These are phyloP conservation scores for Leucocoprinus leucothites DNA, from an alignment of 768 basidiomycete species.

Conservation along the genomic window DNA sequence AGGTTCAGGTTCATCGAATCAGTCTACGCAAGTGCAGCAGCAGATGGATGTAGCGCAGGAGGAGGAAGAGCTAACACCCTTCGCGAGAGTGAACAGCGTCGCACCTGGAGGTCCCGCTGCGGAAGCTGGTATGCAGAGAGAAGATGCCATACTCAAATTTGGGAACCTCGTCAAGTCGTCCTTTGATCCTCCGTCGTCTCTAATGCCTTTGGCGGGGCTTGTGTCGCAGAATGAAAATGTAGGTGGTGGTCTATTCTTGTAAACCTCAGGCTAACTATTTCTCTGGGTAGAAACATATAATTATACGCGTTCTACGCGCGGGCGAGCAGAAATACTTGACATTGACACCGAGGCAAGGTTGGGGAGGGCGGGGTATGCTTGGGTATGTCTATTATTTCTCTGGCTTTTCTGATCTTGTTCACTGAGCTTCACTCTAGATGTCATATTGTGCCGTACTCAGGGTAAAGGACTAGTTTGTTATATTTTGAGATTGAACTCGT, in stretches of 20 bases:
- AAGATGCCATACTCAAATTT: conserved; percentile 75
- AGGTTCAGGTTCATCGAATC: background rate
- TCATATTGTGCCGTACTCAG: conserved; percentile 14
- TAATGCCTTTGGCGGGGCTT: conserved; percentile 71
- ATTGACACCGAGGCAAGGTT: conserved; percentile 70
- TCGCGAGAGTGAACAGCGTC: conserved; percentile 82
- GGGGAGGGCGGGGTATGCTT: conserved; percentile 86
- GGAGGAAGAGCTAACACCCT: conserved; percentile 36
- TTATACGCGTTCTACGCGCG: conserved; percentile 54
- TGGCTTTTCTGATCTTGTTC: background rate
- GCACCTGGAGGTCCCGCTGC: conserved; percentile 81
- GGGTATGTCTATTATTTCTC: conserved; percentile 51
- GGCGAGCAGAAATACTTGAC: conserved; percentile 43
- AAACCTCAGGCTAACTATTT: background rate
- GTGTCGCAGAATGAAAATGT: conserved; percentile 81
- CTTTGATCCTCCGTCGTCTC: conserved; percentile 40
- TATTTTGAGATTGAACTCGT: too few relatives aligned
- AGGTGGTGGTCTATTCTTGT: conserved; percentile 22
- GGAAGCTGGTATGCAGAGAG: conserved; percentile 66
- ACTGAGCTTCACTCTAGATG: conserved; percentile 10
- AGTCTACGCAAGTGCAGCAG: background rate
- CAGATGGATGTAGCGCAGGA: background rate
- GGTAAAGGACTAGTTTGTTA: conserved; percentile 5
- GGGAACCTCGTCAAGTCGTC: conserved; percentile 54
- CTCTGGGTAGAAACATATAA: conserved; percentile 49